Evolutionary conservation across 1,284 basidiomycete species (phyloP).

Genomic region (Wolfiporia cocos): DNA sequence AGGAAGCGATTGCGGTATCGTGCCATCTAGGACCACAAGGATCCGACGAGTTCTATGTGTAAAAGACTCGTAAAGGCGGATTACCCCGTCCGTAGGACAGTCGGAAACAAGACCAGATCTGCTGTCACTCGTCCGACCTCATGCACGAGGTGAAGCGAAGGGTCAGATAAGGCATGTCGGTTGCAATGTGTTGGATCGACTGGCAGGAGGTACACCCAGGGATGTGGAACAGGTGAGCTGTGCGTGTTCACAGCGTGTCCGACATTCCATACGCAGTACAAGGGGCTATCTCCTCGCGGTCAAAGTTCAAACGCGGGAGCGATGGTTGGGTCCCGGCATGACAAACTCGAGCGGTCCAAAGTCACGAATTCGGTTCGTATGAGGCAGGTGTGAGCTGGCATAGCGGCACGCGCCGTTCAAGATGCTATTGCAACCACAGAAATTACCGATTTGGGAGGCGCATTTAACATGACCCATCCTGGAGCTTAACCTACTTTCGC

Average conservation of each 20-base stretch:
- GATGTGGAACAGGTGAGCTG: slow-evolving; percentile 43
- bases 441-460: slow-evolving; percentile 11
- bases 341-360: slow-evolving; percentile 18
- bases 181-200: slow-evolving; percentile 45
- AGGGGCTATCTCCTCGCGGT: slow-evolving; percentile 28
- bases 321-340: slow-evolving; percentile 22
- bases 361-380: slow-evolving; percentile 15
- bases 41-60: slow-evolving; percentile 18
- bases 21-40: slow-evolving; percentile 14
- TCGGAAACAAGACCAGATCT: slow-evolving; percentile 24
- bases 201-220: slow-evolving; percentile 52
- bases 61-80: slow-evolving; percentile 28
- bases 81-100: slow-evolving; percentile 24
- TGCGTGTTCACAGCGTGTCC: slow-evolving; percentile 60
- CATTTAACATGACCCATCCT: slow-evolving; percentile 22
- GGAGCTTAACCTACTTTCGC: slow-evolving; percentile 20
- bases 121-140: slow-evolving; percentile 20
- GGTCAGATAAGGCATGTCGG: slow-evolving; percentile 49
- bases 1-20: slow-evolving; percentile 24
- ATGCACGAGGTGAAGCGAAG: slow-evolving; percentile 33
- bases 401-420: slow-evolving; percentile 19
- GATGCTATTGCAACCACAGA: slow-evolving; percentile 23
- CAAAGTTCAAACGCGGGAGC: slow-evolving; percentile 19
- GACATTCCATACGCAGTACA: slow-evolving; percentile 48
- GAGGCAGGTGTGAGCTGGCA: slow-evolving; percentile 23